Evolutionary conservation across 208 protist species (phyloP), one percentile per base, ranked within the genome.

Genomic region (Leishmania lainsoni): DNA sequence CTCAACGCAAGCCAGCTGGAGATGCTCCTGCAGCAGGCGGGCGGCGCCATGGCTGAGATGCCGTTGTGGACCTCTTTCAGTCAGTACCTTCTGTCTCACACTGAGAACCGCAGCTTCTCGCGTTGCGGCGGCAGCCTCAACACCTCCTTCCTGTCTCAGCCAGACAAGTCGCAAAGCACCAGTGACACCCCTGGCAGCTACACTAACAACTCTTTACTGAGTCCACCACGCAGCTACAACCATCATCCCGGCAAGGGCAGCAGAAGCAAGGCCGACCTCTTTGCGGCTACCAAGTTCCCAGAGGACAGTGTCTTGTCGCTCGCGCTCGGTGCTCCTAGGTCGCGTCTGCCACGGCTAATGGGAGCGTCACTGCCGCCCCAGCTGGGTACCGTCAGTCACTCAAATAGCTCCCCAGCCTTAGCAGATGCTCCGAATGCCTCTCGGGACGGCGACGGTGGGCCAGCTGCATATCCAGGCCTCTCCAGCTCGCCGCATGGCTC

Each of bases 91-190:
- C 81, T 91, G 61, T 76, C 80, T 8, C 61, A 84, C 39, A 58
- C 78, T 1, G 85, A 88, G n/a, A 90, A 88, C 73, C 61, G 71
- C 29, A 90, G 87, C 83, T 88, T 90, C 80, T 51, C 86, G 26
- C 32, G 45, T 20, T 59, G 78, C 58, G 65, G 65, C 45, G 58
- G 77, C 42, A 77, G 29, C 52, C 39, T 35, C n/a, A 83, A 65
- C 70, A 63, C 56, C 10, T 77, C 78, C 26, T 81, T 82, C 29
- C 5, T 29, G 17, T 26, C 29, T 39, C 42, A 75, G 6, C 39
- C 58, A 12, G 49, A 68, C 6, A 39, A 35, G 29, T 29, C 8
- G 42, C 56, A 26, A 51, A 26, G 69, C 45, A 35, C 32, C 56
- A 29, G 58, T 5, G 48, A 56, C 52, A 39, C 26, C 56, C 65